Evolutionary conservation across 2,329 filamentous ascomycete genomes (phyloP).

Genomic region (Sarocladium kiliense): DNA sequence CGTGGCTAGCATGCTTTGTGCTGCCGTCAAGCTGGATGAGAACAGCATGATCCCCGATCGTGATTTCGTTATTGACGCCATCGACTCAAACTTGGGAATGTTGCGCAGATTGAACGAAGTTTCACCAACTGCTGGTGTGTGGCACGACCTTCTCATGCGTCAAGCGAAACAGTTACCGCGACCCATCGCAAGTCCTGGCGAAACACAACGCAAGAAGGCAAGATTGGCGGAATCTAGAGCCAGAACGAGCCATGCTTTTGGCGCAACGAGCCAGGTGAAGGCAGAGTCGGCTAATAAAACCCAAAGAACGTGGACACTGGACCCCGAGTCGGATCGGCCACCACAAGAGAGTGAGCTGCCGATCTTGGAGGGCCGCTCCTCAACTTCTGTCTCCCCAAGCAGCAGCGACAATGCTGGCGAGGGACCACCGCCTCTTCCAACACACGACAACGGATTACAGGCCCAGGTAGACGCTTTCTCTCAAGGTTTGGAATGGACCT

Average conservation of each 20-base stretch:
- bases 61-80: conserved; percentile 31
- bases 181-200: background rate
- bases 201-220: background rate
- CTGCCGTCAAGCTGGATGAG: conserved; percentile 43
- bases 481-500: conserved; percentile 3
- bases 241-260: background rate
- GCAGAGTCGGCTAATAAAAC: background rate
- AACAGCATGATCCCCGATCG: conserved; percentile 29
- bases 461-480: conserved; percentile 1
- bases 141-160: conserved; percentile 6
- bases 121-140: background rate
- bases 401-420: background rate
- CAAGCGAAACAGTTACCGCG: conserved; percentile 5
- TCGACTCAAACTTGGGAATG: conserved; percentile 18
- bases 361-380: background rate
- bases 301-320: background rate
- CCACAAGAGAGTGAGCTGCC: background rate
- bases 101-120: conserved; percentile 2
- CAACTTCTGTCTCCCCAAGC: conserved; percentile 3
- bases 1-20: conserved; percentile 42
- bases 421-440: background rate
- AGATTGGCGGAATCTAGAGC: background rate
- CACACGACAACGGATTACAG: background rate
- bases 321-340: background rate
- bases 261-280: background rate